phyloP scores from a whole-genome alignment of 768 basidiomycete genomes.

The Mycena maculata region DNA sequence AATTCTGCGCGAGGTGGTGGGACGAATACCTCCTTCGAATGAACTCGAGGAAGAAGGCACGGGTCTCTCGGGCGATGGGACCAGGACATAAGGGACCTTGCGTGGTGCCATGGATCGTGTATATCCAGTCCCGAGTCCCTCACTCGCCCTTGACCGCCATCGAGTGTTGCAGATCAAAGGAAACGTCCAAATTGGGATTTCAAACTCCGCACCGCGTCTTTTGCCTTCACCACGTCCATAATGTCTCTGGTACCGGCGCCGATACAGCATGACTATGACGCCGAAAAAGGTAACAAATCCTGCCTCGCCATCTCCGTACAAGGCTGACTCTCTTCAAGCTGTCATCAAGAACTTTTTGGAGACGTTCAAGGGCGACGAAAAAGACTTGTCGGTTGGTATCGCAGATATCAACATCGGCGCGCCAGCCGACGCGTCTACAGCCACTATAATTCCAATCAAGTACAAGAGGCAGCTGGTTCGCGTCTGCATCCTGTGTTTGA shows the following conservation, averaged over 20 bases:
- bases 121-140: neutral
- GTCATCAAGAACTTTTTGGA: constrained; percentile 79
- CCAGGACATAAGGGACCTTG: neutral
- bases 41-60: no score
- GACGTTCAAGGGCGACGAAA: constrained; percentile 72
- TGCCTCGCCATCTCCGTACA: neutral
- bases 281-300: constrained; percentile 68
- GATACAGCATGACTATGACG: constrained; percentile 75
- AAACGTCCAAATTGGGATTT: constrained; percentile 48
- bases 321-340: constrained; percentile 52
- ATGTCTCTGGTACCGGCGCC: constrained; percentile 77
- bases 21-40: no score
- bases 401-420: constrained; percentile 78
- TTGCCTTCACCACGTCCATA: constrained; percentile 43
- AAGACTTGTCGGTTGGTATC: constrained; percentile 75
- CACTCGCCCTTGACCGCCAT: no score
- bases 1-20: no score
- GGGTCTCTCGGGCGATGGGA: no score
- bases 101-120: neutral
- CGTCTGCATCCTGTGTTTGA: constrained; percentile 40
- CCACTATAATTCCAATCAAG: constrained; percentile 64
- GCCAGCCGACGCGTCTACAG: constrained; percentile 48
- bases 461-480: constrained; percentile 89
- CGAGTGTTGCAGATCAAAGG: neutral
- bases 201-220: constrained; percentile 39